A percentile compares a stretch with the other conserved stretches of the same genome.
Evolutionary conservation across 2,329 filamentous ascomycete genomes (phyloP).

Genomic region (Clarireedia monteithiana): DNA sequence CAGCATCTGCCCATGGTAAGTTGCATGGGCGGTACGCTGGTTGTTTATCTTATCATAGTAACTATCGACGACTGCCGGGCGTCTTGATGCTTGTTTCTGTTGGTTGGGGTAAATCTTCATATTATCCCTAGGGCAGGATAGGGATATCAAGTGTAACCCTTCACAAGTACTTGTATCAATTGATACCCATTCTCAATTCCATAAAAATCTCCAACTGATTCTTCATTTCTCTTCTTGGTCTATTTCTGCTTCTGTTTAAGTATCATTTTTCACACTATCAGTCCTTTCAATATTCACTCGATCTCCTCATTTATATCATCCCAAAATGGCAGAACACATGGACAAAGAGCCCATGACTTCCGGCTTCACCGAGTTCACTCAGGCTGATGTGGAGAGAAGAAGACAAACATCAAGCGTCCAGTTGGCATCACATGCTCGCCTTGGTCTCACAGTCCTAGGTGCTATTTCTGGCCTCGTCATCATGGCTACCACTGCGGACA

Average conservation of each 20-base stretch:
- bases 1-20: background rate
- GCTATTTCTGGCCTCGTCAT: slow-evolving; percentile 44
- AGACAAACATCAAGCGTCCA: slow-evolving; percentile 30
- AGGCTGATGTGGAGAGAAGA: slow-evolving; percentile 3
- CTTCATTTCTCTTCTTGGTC: too few relatives aligned
- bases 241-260: too few relatives aligned
- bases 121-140: background rate
- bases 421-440: slow-evolving; percentile 28
- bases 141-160: background rate
- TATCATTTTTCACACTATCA: background rate
- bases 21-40: background rate
- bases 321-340: slow-evolving; percentile 5
- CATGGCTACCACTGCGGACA: slow-evolving; percentile 46
- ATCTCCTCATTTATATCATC: background rate
- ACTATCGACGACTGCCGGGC: background rate
- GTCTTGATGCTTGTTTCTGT: background rate
- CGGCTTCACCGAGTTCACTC: slow-evolving; percentile 1
- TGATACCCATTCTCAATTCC: too few relatives aligned
- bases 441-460: slow-evolving; percentile 42
- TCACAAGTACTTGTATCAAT: slow-evolving; percentile 1
- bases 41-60: background rate
- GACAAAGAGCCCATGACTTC: slow-evolving; percentile 1
- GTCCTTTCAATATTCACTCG: background rate
- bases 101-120: background rate
- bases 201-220: too few relatives aligned